Percentiles rank a stretch among this genome's conserved stretches.
phyloP scores from a whole-genome alignment of 768 basidiomycete genomes.

The Hericium coralloides region DNA sequence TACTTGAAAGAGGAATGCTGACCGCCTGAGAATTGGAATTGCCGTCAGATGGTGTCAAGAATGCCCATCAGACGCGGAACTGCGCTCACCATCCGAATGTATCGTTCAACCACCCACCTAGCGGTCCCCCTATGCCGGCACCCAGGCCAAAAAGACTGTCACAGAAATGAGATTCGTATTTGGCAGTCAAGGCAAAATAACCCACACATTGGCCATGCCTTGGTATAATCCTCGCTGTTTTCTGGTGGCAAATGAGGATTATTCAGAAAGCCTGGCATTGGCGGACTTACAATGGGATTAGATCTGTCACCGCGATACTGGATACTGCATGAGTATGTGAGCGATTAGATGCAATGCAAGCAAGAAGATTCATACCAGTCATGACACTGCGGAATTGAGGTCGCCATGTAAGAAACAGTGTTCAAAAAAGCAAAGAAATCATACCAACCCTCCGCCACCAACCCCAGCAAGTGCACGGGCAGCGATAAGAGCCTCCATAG shows the following conservation, averaged over 20 bases:
- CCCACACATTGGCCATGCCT: constrained; percentile 83
- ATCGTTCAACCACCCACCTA: constrained; percentile 84
- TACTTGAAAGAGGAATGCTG: constrained; percentile 83
- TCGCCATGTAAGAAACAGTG: background rate
- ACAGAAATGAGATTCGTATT: no score
- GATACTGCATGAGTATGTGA: constrained; percentile 42
- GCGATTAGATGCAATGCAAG: constrained; percentile 10
- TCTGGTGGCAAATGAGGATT: constrained; percentile 27
- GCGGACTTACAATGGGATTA: constrained; percentile 71
- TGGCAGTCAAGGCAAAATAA: background rate
- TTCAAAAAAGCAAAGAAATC: background rate
- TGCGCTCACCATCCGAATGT: constrained; percentile 62
- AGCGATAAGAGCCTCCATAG: constrained; percentile 74
- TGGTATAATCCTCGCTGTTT: constrained; percentile 87
- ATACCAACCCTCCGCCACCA: constrained; percentile 81
- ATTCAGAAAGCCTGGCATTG: background rate
- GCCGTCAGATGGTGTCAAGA: constrained; percentile 1
- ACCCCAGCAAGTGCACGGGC: constrained; percentile 84
- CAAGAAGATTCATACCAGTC: constrained; percentile 49
- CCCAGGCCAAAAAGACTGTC: constrained; percentile 76
- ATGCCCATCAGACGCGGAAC: background rate
- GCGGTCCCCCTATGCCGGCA: constrained; percentile 68
- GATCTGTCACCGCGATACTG: constrained; percentile 77
- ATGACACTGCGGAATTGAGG: constrained; percentile 47
- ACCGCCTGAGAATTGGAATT: constrained; percentile 45